phyloP scores from a whole-genome alignment of 2,329 filamentous ascomycete species.

The Emmonsiellopsis sp. region DNA sequence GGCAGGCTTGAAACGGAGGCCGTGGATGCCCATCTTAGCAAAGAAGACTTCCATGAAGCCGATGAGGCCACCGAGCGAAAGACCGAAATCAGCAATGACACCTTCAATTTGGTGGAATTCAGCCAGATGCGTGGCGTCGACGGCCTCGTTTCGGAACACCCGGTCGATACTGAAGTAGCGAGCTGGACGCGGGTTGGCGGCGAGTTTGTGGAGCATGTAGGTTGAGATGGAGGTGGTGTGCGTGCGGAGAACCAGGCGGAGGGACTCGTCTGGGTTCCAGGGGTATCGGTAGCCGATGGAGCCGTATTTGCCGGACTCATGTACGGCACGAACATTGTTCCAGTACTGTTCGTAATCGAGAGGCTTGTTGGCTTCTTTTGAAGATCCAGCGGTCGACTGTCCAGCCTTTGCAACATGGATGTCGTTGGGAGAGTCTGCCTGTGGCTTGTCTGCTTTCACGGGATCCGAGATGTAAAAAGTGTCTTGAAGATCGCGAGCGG shows the following conservation, averaged over 20 bases:
- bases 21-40: conserved; percentile 81
- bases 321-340: conserved; percentile 77
- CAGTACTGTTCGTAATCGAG: conserved; percentile 77
- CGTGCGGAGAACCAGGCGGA: conserved; percentile 82
- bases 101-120: conserved; percentile 99
- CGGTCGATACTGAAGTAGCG: conserved; percentile 98
- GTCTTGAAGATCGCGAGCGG: conserved; percentile 92
- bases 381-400: conserved; percentile 32
- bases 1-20: conserved; percentile 90
- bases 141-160: conserved; percentile 95
- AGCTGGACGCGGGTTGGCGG: conserved; percentile 73
- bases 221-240: conserved; percentile 92
- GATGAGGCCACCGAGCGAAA: conserved; percentile 88
- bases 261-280: conserved; percentile 79
- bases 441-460: conserved; percentile 58
- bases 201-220: conserved; percentile 83
- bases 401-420: conserved; percentile 30
- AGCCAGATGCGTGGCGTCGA: conserved; percentile 91
- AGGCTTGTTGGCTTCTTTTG: conserved; percentile 40
- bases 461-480: conserved; percentile 98
- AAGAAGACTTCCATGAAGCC: conserved; percentile 96
- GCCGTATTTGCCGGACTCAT: conserved; percentile 84
- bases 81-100: conserved; percentile 91
- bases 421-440: conserved; percentile 44
- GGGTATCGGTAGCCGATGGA: conserved; percentile 96